Conservation (phyloP, 208 protist species). For the Zelonia costaricensis region DNA sequence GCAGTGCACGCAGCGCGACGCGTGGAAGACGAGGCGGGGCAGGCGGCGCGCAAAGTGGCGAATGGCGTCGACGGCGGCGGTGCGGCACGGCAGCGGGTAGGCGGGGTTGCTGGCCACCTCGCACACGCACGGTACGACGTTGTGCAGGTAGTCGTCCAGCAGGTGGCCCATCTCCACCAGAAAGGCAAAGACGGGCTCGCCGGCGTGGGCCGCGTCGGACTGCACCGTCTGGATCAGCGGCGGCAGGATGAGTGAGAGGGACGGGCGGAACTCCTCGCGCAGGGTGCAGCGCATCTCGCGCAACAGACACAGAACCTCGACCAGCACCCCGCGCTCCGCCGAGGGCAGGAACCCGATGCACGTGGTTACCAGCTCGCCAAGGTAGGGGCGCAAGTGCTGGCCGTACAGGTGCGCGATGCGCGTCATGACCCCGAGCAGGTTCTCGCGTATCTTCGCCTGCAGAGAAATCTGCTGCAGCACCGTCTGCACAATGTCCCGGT, state of each 20-base stretch:
- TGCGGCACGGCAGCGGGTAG: constrained; percentile 53
- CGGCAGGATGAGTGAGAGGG: constrained; percentile 67
- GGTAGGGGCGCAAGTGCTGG: constrained; percentile 70
- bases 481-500: constrained; percentile 64
- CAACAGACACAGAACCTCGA: constrained; percentile 69
- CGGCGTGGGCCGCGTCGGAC: constrained; percentile 46
- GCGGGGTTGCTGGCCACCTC: constrained; percentile 68
- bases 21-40: constrained; percentile 65
- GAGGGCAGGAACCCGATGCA: constrained; percentile 56
- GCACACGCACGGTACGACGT: constrained; percentile 78
- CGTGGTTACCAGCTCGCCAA: constrained; percentile 58
- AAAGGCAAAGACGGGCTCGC: constrained; percentile 77
- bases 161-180: constrained; percentile 72
- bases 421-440: constrained; percentile 59
- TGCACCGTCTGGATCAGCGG: constrained; percentile 66
- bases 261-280: constrained; percentile 84
- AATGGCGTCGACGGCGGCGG: constrained; percentile 62
- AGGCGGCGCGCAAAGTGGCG: constrained; percentile 72
- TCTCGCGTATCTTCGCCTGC: constrained; percentile 65
- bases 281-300: constrained; percentile 69
- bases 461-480: constrained; percentile 62
- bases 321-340: constrained; percentile 60
- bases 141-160: constrained; percentile 79
- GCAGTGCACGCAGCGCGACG: constrained; percentile 80
- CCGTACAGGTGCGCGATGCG: constrained; percentile 59